Evolutionary conservation across 2,329 filamentous ascomycete genomes (phyloP), one percentile per base, ranked within the genome.

Genomic region (Fusarium bulbicola): DNA sequence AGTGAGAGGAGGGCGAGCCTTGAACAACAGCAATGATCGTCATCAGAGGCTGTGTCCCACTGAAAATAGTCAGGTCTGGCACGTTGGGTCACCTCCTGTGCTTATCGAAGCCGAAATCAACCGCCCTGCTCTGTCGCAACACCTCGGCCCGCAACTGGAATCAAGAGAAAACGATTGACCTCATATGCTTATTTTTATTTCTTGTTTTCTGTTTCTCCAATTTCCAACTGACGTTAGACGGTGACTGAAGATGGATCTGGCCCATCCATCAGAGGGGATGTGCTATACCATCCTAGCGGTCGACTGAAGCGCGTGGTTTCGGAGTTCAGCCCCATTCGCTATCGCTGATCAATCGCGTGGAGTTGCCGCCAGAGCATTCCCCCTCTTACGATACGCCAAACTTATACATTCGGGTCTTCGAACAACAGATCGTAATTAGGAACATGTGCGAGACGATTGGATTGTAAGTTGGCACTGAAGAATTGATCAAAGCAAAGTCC

Each of bases 161-260:
- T 68, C 68, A 77, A 77, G 54, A 76, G 63, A 77, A 72, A 70
- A 57, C 70, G 75, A 73, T 68, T 75, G 68, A 76, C 63, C 61
- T 68, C 57, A 73, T 63, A 59, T 59, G 59, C 66, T 46, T 61
- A 52, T 70, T 74, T 67, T 59, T n/a, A 28, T 49, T 50, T 36
- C 34, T 34, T 40, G 20, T 37, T 53, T 50, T 34, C 28, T 36
- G 40, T 49, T 36, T 52, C 50, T 46, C 34, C 24, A 37, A 16
- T 60, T 39, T 57, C 52, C 58, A 37, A 72, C 67, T 72, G 62
- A 77, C 73, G 32, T 57, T 64, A 68, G 63, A 64, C 61, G 56
- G 68, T 70, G 64, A 71, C 69, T 70, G 69, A 74, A 60, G 54
- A 59, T 63, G 56, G 50, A 40, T 36, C 57, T 66, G 64, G 56